These are phyloP conservation scores for Plasmodium gaboni DNA, from an alignment of 169 alveolate genomes.

Conservation along the genomic window DNA sequence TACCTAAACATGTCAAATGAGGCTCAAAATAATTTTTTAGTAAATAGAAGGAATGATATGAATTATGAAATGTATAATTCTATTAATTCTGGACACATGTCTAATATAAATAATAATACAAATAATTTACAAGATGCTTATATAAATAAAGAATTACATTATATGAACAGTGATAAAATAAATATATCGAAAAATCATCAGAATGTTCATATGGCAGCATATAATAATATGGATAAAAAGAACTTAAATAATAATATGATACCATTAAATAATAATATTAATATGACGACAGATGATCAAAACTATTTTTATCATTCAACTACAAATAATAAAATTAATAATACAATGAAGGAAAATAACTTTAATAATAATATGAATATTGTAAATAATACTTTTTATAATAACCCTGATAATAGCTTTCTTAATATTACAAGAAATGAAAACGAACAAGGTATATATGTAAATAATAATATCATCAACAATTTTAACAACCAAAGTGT, in stretches of 20 bases:
- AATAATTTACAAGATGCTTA: not conserved
- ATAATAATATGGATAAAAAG: not conserved
- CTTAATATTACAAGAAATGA: not conserved
- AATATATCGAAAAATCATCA: not conserved
- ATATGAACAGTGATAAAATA: not conserved
- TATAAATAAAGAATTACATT: conserved; percentile 9
- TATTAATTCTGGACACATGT: not conserved
- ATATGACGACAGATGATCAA: conserved; percentile 18
- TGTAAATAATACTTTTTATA: not conserved
- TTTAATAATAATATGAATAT: conserved; percentile 1
- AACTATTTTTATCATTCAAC: conserved; percentile 31
- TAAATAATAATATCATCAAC: not conserved
- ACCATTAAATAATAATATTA: conserved; percentile 1
- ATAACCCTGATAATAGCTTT: not conserved
- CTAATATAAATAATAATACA: not conserved
- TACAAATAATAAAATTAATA: conserved; percentile 14
- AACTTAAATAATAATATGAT: not conserved
- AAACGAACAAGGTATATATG: not conserved
- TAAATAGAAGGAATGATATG: conserved; percentile 5
- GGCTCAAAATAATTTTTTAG: conserved; percentile 2
- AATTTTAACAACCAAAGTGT: not conserved
- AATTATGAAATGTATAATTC: conserved; percentile 12
- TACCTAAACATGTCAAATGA: conserved; percentile 6
- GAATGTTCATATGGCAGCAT: not conserved
- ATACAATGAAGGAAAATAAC: conserved; percentile 11